Percentiles rank a stretch among this genome's conserved stretches.
Conservation (phyloP, 2,329 filamentous ascomycete species). For the Colletotrichum filicis region DNA sequence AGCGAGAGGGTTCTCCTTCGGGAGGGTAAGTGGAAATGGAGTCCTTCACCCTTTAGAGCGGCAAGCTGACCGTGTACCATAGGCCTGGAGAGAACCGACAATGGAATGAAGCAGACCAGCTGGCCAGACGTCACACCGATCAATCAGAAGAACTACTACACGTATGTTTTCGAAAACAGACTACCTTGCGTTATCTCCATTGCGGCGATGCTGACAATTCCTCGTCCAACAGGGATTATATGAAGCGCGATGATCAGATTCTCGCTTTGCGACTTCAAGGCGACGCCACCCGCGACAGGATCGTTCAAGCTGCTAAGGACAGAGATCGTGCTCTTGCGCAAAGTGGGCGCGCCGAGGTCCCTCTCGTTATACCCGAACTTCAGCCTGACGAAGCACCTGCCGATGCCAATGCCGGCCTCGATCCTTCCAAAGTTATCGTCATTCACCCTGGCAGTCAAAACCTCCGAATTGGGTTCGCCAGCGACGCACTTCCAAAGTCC, state of each 20-base stretch:
- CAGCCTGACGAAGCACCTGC: constrained; percentile 67
- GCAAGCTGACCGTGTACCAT: constrained; percentile 36
- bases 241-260: constrained; percentile 97
- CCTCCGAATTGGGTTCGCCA: constrained; percentile 92
- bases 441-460: constrained; percentile 98
- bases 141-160: constrained; percentile 99
- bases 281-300: constrained; percentile 85
- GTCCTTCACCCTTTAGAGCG: not conserved
- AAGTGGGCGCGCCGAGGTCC: constrained; percentile 74
- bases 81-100: constrained; percentile 97
- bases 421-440: constrained; percentile 91
- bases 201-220: constrained; percentile 38
- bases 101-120: constrained; percentile 94
- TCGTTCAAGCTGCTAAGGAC: constrained; percentile 88
- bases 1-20: constrained; percentile 72
- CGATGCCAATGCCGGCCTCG: constrained; percentile 67
- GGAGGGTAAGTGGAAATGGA: constrained; percentile 61
- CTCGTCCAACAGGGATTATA: constrained; percentile 77
- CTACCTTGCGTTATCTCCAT: not conserved
- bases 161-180: constrained; percentile 63
- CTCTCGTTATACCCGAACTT: constrained; percentile 69
- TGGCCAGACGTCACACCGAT: constrained; percentile 95
- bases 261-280: constrained; percentile 88
- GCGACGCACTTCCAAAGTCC: constrained; percentile 92
- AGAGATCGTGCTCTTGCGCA: constrained; percentile 86